Evolutionary conservation across 2,329 filamentous ascomycete genomes (phyloP).

Genomic region (Claviceps monticola): DNA sequence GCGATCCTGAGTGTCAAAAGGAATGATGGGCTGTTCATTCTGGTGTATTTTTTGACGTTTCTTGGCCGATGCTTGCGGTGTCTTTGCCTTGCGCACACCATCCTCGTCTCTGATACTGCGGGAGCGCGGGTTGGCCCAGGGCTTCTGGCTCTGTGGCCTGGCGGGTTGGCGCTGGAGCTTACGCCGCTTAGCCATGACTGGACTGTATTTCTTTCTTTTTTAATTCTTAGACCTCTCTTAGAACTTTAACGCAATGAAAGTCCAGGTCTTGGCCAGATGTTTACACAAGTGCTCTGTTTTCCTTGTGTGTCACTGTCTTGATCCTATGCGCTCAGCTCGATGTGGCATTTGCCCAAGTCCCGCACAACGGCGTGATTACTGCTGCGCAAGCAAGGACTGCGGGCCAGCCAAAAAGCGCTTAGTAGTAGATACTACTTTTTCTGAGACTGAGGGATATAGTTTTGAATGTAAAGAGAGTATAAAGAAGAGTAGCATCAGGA

Average conservation of each 20-base stretch:
- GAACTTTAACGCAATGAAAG: no score
- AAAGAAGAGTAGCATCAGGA: not conserved
- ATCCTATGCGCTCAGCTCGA: not conserved
- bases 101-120: not conserved
- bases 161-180: slow-evolving; percentile 6
- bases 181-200: slow-evolving; percentile 9
- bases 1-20: slow-evolving; percentile 50
- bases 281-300: not conserved
- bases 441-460: no score
- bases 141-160: slow-evolving; percentile 8
- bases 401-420: not conserved
- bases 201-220: not conserved
- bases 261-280: no score
- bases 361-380: no score
- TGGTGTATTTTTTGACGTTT: slow-evolving; percentile 12
- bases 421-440: not conserved
- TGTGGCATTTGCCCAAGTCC: not conserved
- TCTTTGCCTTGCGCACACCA: slow-evolving; percentile 5
- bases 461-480: not conserved
- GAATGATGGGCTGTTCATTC: slow-evolving; percentile 38
- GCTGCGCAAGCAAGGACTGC: no score
- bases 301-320: not conserved
- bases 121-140: slow-evolving; percentile 6
- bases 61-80: slow-evolving; percentile 2
- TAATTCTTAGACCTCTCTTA: not conserved